Evolutionary conservation across 805 yeast species (phyloP), one percentile per base, ranked within the genome.

Genomic region (Candida vartiovaarae): DNA sequence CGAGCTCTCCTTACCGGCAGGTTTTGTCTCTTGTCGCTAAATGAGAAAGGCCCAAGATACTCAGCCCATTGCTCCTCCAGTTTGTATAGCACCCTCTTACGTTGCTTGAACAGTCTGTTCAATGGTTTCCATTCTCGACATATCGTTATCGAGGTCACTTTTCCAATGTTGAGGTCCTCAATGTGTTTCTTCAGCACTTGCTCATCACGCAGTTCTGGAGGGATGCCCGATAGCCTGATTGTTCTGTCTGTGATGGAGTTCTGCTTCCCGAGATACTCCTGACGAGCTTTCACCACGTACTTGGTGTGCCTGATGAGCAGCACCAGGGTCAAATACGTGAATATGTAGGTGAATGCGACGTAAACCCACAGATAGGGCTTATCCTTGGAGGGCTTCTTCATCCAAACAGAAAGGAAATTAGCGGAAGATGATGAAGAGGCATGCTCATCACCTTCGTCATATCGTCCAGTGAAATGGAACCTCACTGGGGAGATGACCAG

Each of bases 231-330:
- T 10, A 91, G 61, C 45, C 91, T 69, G 34, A 93, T 82, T 1
- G 98, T 93, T 59, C 96, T 73, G 68, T 91, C 98, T 0, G 98
- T 87, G 46, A 91, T 74, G 8, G 95, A 82, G 59, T 84, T 84
- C 60, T 90, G 97, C 49, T 74, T 76, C 0, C 98, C 97, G 50
- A 91, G 67, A 56, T 85, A 84, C 41, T 65, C 66, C 63, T 91
- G 98, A 49, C 98, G 75, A 52, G 84, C 82, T 40, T 71, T 66
- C 29, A 91, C 86, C 32, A 91, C 86, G 47, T 77, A 74, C 49
- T 71, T 71, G 0, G 97, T 84, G 54, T 85, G 90, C 11, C 76
- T 68, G 53, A 82, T 74, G 32, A 93, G 64, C 49, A 78, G 70
- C 50, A 70, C 72, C 23, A 78, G 67, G 0, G 89, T 74, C 35